A percentile compares a stretch with the other conserved stretches of the same genome.
phyloP scores from a whole-genome alignment of 768 basidiomycete genomes.

The Daedaleopsis nitida region DNA sequence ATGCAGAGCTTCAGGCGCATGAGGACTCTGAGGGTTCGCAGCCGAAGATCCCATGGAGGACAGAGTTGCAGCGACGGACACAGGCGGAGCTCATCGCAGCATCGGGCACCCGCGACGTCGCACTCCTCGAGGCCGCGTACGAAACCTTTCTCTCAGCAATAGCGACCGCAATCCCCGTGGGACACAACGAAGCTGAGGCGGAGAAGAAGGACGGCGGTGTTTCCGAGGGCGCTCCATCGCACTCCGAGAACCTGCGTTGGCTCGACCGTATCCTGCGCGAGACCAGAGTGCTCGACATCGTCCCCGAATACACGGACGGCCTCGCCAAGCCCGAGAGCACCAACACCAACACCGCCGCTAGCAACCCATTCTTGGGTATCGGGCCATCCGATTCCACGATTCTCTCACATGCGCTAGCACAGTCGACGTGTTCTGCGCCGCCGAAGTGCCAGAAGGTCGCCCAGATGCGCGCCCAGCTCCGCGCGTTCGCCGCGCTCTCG shows the following conservation, averaged over 20 bases:
- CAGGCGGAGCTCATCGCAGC: conserved; percentile 12
- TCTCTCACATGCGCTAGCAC: background rate
- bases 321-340: background rate
- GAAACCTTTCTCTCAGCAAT: conserved; percentile 39
- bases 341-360: conserved; percentile 1
- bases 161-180: conserved; percentile 16
- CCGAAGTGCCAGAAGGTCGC: background rate
- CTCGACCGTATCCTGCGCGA: conserved; percentile 42
- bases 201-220: conserved; percentile 11
- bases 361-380: background rate
- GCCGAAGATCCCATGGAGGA: conserved; percentile 29
- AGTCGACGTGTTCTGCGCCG: background rate
- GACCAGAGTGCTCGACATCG: conserved; percentile 31
- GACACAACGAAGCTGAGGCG: conserved; percentile 1
- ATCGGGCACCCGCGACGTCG: background rate
- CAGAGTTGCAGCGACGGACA: conserved; percentile 18
- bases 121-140: conserved; percentile 32
- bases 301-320: background rate
- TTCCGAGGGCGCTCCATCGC: conserved; percentile 1
- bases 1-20: background rate
- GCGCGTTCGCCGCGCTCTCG: conserved; percentile 50
- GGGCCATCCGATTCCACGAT: background rate
- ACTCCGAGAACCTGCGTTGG: conserved; percentile 50
- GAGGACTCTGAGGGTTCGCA: background rate
- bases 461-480: conserved; percentile 46